A percentile compares a stretch with the other conserved stretches of the same genome.
phyloP scores from a whole-genome alignment of 202 grass and related monocot species.

The Musa balbisiana region DNA sequence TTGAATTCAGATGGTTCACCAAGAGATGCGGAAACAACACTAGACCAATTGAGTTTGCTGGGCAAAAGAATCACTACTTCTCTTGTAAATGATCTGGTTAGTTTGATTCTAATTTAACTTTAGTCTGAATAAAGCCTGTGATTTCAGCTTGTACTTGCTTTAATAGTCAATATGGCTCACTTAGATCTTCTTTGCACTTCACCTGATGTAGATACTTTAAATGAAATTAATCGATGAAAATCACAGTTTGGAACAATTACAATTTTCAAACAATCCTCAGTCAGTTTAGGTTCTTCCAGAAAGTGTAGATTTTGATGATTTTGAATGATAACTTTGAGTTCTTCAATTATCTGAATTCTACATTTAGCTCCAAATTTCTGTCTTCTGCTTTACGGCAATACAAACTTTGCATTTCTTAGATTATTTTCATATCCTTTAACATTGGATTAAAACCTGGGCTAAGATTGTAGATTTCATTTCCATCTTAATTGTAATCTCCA shows the following conservation, averaged over 20 bases:
- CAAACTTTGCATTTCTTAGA: too few relatives aligned
- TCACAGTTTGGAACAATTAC: not conserved
- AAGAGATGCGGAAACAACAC: constrained; percentile 81
- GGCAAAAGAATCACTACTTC: constrained; percentile 75
- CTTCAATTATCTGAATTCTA: not conserved
- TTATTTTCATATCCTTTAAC: too few relatives aligned
- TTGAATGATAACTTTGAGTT: not conserved
- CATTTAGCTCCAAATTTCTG: not conserved
- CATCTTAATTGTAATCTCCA: too few relatives aligned
- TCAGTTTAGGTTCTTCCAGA: too few relatives aligned
- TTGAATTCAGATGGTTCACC: constrained; percentile 80
- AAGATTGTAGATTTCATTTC: too few relatives aligned
- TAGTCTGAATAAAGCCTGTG: not conserved
- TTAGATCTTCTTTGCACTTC: not conserved
- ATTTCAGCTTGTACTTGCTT: not conserved
- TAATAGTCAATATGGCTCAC: not conserved
- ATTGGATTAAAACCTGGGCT: too few relatives aligned
- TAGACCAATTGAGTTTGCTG: constrained; percentile 74
- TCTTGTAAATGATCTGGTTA: constrained; percentile 79
- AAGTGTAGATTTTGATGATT: not conserved
- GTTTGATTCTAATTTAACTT: constrained; percentile 22
- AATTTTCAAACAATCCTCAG: not conserved
- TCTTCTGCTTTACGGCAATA: not conserved
- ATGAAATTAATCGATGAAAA: not conserved
- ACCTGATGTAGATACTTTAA: not conserved